Evolutionary conservation across 306 rosid species (phyloP).

Genomic region (Vigna reflexopilosa): DNA sequence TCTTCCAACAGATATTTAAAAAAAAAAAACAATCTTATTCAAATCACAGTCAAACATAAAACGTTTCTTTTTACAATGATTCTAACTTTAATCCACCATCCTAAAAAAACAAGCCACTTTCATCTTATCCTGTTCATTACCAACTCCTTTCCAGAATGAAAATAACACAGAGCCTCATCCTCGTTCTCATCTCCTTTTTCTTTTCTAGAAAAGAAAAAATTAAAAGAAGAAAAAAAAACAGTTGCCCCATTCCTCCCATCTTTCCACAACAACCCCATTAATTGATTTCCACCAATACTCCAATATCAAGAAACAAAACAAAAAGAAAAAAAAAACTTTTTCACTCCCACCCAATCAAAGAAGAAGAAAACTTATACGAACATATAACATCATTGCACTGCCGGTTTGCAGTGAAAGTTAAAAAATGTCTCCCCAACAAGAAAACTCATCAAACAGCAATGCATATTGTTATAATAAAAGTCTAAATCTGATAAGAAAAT

Average conservation of each 20-base stretch:
- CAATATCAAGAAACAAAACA: not conserved
- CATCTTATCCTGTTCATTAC: constrained; percentile 9
- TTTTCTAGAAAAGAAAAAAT: not conserved
- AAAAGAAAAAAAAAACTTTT: too few relatives aligned
- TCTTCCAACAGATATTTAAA: not conserved
- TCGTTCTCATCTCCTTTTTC: not conserved
- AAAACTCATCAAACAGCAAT: too few relatives aligned
- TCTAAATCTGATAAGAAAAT: too few relatives aligned
- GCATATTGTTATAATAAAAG: too few relatives aligned
- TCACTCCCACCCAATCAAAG: too few relatives aligned
- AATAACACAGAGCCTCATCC: not conserved
- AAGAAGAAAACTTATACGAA: too few relatives aligned
- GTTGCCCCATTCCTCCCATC: not conserved
- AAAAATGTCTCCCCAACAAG: too few relatives aligned
- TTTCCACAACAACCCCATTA: constrained; percentile 43
- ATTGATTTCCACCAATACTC: not conserved
- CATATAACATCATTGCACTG: too few relatives aligned
- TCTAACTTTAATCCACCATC: not conserved
- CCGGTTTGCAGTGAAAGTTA: too few relatives aligned
- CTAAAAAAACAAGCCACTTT: not conserved
- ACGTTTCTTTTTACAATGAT: not conserved
- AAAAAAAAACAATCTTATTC: not conserved
- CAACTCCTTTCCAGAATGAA: constrained; percentile 28
- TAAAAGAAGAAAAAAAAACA: too few relatives aligned
- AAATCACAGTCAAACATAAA: not conserved